Percentiles rank a stretch among this genome's conserved stretches.
These are phyloP conservation scores for Helotiales sp. DNA, from an alignment of 2,329 filamentous ascomycete species.

Conservation along the genomic window DNA sequence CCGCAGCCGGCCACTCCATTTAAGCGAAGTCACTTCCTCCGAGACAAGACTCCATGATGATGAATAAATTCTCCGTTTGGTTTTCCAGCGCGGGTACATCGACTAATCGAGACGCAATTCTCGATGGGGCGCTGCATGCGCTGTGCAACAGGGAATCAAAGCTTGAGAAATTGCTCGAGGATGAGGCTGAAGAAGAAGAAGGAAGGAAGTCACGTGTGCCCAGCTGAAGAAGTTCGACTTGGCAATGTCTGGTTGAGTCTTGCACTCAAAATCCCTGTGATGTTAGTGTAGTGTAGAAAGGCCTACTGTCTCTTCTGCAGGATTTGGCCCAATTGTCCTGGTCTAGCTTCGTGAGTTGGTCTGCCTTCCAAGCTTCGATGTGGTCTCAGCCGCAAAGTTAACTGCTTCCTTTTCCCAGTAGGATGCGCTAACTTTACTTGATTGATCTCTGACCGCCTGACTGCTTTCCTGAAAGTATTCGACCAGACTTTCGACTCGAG, in stretches of 20 bases:
- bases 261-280: no score
- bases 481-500: neutral
- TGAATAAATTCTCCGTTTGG: conserved; percentile 2
- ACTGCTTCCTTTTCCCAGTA: neutral
- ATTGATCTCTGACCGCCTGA: neutral
- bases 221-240: neutral
- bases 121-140: neutral
- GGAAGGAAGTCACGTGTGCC: neutral
- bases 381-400: neutral
- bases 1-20: neutral
- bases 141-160: conserved; percentile 7
- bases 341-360: neutral
- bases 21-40: neutral
- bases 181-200: neutral
- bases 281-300: neutral
- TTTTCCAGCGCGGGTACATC: neutral
- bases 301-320: neutral
- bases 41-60: neutral
- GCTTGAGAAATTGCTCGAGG: neutral
- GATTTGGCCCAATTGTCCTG: neutral
- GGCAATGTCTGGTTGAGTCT: no score
- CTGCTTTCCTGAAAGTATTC: neutral
- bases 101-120: neutral
- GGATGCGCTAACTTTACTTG: neutral
- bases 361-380: neutral